Percentiles rank a stretch among this genome's conserved stretches.
Evolutionary conservation across 2,329 filamentous ascomycete species (phyloP).

Genomic region (Cercospora beticola): DNA sequence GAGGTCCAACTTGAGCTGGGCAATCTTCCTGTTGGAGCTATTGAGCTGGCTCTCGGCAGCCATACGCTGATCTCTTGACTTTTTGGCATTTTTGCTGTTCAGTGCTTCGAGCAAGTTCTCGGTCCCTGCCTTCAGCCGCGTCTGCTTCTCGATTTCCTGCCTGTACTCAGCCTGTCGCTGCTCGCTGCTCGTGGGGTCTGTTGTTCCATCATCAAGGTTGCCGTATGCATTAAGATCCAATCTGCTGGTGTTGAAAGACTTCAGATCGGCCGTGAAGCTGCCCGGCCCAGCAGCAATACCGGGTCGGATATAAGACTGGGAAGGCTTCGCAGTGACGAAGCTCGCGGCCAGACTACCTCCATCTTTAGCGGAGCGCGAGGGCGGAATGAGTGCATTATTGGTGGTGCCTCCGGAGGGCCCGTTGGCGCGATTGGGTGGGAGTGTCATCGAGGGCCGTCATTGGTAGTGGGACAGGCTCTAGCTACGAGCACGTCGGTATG

Average conservation of each 20-base stretch:
- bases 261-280: constrained; percentile 86
- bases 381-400: constrained; percentile 42
- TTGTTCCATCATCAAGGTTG: constrained; percentile 61
- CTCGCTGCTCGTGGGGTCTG: constrained; percentile 58
- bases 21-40: constrained; percentile 74
- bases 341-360: constrained; percentile 57
- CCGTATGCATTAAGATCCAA: constrained; percentile 61
- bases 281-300: constrained; percentile 51
- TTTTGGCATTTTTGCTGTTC: constrained; percentile 92
- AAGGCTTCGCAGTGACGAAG: constrained; percentile 54
- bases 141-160: constrained; percentile 87
- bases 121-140: constrained; percentile 96
- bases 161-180: constrained; percentile 72
- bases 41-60: constrained; percentile 78
- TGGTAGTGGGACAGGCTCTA: constrained; percentile 19
- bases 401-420: constrained; percentile 34
- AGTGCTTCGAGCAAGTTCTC: constrained; percentile 97
- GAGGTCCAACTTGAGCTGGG: constrained; percentile 58
- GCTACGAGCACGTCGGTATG: constrained; percentile 24
- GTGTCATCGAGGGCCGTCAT: constrained; percentile 31
- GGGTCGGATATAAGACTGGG: constrained; percentile 67
- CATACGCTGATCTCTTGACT: constrained; percentile 68
- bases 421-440: constrained; percentile 33
- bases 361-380: constrained; percentile 50
- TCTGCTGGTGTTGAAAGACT: constrained; percentile 64